phyloP scores from a whole-genome alignment of 2,329 filamentous ascomycete species.

The Penicillium thymicola region DNA sequence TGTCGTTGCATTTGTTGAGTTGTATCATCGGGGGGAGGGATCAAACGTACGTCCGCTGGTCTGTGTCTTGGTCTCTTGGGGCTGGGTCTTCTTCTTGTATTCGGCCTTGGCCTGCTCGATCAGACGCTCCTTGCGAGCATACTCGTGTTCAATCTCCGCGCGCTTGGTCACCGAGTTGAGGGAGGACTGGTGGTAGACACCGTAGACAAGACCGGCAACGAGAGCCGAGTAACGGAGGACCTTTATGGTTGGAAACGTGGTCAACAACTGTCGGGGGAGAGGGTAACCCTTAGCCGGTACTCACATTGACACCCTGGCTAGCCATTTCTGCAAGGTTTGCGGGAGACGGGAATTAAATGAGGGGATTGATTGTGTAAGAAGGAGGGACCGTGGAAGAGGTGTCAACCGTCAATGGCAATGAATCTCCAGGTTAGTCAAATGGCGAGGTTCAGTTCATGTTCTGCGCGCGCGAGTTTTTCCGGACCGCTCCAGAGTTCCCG shows the following conservation, averaged over 20 bases:
- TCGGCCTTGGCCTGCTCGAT: conserved; percentile 92
- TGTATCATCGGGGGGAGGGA: neutral
- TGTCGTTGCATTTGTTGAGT: neutral
- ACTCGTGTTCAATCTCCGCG: conserved; percentile 73
- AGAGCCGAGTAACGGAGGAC: conserved; percentile 97
- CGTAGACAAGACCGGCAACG: conserved; percentile 88
- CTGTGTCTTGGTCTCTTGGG: conserved; percentile 43
- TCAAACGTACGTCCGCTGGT: conserved; percentile 34
- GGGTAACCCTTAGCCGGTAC: conserved; percentile 25
- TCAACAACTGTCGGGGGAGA: conserved; percentile 20
- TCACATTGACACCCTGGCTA: conserved; percentile 65
- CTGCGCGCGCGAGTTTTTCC: conserved; percentile 42
- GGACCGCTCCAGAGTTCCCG: conserved; percentile 25
- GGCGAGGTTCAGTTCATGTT: conserved; percentile 38
- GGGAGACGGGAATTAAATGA: conserved; percentile 38
- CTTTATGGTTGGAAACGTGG: conserved; percentile 49
- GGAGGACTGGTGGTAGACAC: conserved; percentile 85
- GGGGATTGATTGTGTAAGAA: conserved; percentile 25
- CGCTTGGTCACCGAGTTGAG: conserved; percentile 70
- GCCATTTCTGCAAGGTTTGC: conserved; percentile 55
- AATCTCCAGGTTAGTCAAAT: conserved; percentile 29
- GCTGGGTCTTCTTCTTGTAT: conserved; percentile 72
- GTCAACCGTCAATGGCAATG: conserved; percentile 41
- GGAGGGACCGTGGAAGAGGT: conserved; percentile 31
- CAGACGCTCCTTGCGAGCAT: conserved; percentile 83